Base-by-base conservation (phyloP, 768 basidiomycete species). In the Trametopsis cervina region DNA sequence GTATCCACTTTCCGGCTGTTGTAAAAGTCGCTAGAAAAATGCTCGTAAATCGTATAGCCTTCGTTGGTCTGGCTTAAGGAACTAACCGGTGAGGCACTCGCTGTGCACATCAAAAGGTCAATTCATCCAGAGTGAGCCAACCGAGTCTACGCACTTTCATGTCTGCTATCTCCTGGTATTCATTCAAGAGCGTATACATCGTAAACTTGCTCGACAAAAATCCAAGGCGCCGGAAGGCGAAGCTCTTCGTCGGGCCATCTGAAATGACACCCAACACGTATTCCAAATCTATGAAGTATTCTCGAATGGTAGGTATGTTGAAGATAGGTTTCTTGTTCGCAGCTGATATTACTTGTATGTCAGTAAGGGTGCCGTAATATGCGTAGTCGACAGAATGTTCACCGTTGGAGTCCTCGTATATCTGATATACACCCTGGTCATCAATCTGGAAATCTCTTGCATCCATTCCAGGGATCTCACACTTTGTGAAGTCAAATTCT, bases 1-100 rank as follows among this genome's bases (percentile, higher is more conserved):
- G 96, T 99, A 62, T 99, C 96, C 51, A 99, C 96, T 64, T 99
- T 99, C 21, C 96, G 83, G 43, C 92, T 75, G 63, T 99, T 99
- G 68, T 99, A 99, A 58, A 99, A 97, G 68, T 99, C 96, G 51
- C 95, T 94, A 61, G n/a, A 10, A 18, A 5, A 4, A 24, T 11
- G 21, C 0, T 17, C 7, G 22, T 49, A 9, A 42, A 17, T 33
- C 4, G n/a, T n/a, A n/a, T n/a, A n/a, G n/a, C n/a, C n/a, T n/a
- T n/a, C n/a, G n/a, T n/a, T n/a, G n/a, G n/a, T n/a, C n/a, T 25
- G 29, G 5, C 23, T 35, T 22, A 46, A 6, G 15, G 29, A 23
- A 15, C 29, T 29, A 55, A 89, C 88, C 89, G 80, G 69, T 94
- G 90, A 12, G 90, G 83, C 18, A 91, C 85, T 44, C 80, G 68